Evolutionary conservation across 2,329 filamentous ascomycete species (phyloP).

Genomic region (Rutstroemia sp.): DNA sequence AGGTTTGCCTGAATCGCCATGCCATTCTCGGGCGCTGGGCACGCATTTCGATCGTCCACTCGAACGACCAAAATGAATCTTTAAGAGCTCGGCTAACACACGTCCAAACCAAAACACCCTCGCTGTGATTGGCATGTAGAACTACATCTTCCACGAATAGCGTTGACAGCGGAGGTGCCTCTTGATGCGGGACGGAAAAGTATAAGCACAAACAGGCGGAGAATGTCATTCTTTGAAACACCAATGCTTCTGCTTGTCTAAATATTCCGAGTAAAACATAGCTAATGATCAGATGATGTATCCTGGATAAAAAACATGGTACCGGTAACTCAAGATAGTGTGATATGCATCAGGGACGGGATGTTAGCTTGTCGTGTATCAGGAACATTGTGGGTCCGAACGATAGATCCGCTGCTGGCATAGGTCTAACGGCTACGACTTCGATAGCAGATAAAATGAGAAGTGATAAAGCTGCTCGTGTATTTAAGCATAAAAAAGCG

Average conservation of each 20-base stretch:
- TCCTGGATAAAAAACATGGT: background rate
- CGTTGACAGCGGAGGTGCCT: too few relatives aligned
- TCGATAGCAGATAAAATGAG: background rate
- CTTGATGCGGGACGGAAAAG: too few relatives aligned
- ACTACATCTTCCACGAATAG: too few relatives aligned
- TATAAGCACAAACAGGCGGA: background rate
- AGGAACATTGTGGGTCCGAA: background rate
- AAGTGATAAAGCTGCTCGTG: background rate
- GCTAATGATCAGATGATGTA: constrained; percentile 3
- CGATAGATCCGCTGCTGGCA: background rate
- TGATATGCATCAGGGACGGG: background rate
- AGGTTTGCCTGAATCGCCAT: background rate
- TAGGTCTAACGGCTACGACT: background rate
- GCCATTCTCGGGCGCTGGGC: background rate
- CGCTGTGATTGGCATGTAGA: too few relatives aligned
- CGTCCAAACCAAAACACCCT: too few relatives aligned
- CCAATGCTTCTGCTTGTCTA: background rate
- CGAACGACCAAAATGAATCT: background rate
- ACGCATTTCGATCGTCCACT: background rate
- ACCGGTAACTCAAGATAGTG: constrained; percentile 3
- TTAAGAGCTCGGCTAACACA: too few relatives aligned
- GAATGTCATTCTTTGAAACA: background rate
- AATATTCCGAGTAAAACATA: background rate
- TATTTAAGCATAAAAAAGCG: background rate
- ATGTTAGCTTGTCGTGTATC: background rate